These are phyloP conservation scores for Cydonia oblonga DNA, from an alignment of 331 rosid species.

Conservation along the genomic window DNA sequence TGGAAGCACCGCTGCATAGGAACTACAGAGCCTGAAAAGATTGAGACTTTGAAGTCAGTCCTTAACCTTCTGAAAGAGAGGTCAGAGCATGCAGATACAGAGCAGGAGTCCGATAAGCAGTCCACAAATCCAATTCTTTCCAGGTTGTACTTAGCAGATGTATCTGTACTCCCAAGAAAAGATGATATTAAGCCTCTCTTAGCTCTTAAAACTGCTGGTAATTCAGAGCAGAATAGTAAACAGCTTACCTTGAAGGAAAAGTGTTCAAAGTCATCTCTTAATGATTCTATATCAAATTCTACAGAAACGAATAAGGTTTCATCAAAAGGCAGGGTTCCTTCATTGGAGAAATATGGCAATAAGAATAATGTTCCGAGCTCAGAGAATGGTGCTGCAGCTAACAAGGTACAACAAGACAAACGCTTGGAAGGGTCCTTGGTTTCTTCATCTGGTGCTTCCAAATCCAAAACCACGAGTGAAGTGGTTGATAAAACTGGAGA, in stretches of 20 bases:
- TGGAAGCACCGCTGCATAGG: constrained; percentile 87
- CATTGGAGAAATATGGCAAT: constrained; percentile 30
- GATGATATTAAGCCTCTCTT: constrained; percentile 70
- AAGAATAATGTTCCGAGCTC: constrained; percentile 28
- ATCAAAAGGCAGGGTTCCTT: constrained; percentile 26
- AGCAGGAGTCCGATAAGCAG: constrained; percentile 41
- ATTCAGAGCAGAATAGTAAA: constrained; percentile 39
- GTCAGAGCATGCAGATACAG: constrained; percentile 34
- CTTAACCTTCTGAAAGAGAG: constrained; percentile 65
- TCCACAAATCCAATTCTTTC: constrained; percentile 72
- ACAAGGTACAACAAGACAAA: constrained; percentile 27
- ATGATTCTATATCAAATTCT: constrained; percentile 19
- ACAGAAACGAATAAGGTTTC: constrained; percentile 26
- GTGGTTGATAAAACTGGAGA: constrained; percentile 28
- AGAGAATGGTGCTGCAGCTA: constrained; percentile 25
- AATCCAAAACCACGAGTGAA: constrained; percentile 29
- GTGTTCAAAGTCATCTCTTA: constrained; percentile 23
- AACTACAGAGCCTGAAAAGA: constrained; percentile 73
- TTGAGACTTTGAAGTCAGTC: constrained; percentile 84
- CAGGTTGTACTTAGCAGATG: constrained; percentile 85
- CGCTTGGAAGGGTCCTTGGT: constrained; percentile 25
- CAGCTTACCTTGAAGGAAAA: constrained; percentile 22
- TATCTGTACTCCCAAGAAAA: constrained; percentile 87
- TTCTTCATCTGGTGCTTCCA: constrained; percentile 38
- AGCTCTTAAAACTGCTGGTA: constrained; percentile 37